phyloP scores from a whole-genome alignment of 2,329 filamentous ascomycete species.

The Fragosphaeria purpurea region DNA sequence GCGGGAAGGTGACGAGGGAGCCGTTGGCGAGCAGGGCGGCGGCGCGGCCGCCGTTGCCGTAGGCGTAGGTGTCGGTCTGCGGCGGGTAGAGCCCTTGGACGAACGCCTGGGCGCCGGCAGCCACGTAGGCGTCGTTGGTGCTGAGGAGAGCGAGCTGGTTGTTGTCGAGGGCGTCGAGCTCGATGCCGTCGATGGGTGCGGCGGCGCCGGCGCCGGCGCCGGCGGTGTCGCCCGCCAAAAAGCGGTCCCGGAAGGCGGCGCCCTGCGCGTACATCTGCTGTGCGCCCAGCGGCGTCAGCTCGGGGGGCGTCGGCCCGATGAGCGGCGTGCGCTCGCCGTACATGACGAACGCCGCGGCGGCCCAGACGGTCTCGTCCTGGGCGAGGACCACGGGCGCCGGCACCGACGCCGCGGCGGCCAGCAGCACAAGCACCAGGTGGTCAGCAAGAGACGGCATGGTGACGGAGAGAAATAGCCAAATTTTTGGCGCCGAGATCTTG shows the following conservation, averaged over 20 bases:
- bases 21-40: slow-evolving; percentile 26
- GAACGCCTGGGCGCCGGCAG: slow-evolving; percentile 64
- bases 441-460: background rate
- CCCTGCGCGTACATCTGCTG: slow-evolving; percentile 42
- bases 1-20: slow-evolving; percentile 50
- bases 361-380: slow-evolving; percentile 33
- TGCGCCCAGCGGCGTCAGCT: slow-evolving; percentile 43
- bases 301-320: slow-evolving; percentile 17
- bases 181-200: slow-evolving; percentile 32
- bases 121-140: slow-evolving; percentile 37
- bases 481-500: too few relatives aligned
- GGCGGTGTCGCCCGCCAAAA: slow-evolving; percentile 24
- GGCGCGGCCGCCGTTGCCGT: slow-evolving; percentile 24
- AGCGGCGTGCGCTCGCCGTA: slow-evolving; percentile 45
- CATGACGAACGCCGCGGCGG: slow-evolving; percentile 36
- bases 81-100: slow-evolving; percentile 80
- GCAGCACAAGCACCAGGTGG: background rate
- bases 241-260: slow-evolving; percentile 36
- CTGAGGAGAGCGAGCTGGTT: slow-evolving; percentile 33
- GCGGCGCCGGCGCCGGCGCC: slow-evolving; percentile 14
- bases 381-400: background rate
- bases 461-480: too few relatives aligned
- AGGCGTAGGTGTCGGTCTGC: slow-evolving; percentile 29
- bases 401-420: background rate
- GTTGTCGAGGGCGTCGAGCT: slow-evolving; percentile 36